Conservation (phyloP, 177 flowering plant species). For the Telopea speciosissima region DNA sequence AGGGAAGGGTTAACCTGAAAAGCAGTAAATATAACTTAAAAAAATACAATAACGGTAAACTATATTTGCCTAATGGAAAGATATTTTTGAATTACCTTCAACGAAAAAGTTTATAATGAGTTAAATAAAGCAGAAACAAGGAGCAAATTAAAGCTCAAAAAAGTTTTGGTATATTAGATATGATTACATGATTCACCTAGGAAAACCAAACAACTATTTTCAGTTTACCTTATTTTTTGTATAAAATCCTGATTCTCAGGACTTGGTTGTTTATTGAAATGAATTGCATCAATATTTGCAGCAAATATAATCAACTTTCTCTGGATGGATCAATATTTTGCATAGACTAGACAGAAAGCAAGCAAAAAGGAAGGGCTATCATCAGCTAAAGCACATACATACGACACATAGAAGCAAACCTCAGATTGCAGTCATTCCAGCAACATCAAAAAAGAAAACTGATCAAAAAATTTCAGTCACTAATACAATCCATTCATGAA, state of each 20-base stretch:
- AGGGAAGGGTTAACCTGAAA: conserved; percentile 32
- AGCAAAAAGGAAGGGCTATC: neutral
- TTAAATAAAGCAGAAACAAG: too few species aligned
- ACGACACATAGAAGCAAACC: neutral
- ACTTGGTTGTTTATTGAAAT: neutral
- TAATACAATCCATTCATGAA: too few species aligned
- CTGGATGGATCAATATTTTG: neutral
- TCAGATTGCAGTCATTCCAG: neutral
- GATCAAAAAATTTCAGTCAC: neutral
- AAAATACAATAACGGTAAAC: neutral
- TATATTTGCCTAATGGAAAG: neutral
- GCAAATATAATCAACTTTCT: neutral
- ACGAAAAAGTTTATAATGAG: neutral
- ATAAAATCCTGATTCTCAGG: neutral
- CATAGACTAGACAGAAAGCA: neutral
- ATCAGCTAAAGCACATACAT: neutral
- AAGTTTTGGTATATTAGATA: neutral
- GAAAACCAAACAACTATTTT: neutral
- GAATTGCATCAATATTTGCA: neutral
- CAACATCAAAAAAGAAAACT: neutral
- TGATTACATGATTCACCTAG: neutral
- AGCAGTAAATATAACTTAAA: conserved; percentile 8
- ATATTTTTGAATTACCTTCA: neutral
- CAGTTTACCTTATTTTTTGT: neutral
- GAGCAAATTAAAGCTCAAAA: neutral